These are phyloP conservation scores for Nyctanthes arbortristis DNA, from an alignment of 257 asterid species.

Conservation along the genomic window DNA sequence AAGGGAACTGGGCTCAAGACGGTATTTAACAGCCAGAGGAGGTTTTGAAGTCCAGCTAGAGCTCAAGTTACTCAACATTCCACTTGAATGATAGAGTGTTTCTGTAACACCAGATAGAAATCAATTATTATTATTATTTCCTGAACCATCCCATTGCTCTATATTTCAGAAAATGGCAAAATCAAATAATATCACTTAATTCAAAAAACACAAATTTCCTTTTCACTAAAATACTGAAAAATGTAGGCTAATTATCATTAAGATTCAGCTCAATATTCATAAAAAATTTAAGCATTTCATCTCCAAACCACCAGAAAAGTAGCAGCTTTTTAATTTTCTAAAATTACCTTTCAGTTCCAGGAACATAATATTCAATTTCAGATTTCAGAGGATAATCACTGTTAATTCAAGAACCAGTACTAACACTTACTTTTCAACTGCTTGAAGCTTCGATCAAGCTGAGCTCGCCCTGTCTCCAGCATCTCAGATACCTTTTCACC, in stretches of 20 bases:
- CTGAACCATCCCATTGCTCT: background rate
- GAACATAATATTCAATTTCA: background rate
- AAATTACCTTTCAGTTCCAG: too few species aligned
- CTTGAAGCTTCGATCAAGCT: slow-evolving; percentile 84
- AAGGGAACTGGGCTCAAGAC: slow-evolving; percentile 66
- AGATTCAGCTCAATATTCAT: too few species aligned
- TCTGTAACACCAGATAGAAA: slow-evolving; percentile 48
- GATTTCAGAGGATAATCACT: background rate
- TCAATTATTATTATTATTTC: slow-evolving; percentile 3
- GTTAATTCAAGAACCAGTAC: background rate
- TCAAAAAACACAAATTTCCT: too few species aligned
- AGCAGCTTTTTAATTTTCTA: too few species aligned
- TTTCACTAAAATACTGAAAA: background rate
- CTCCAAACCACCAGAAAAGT: too few species aligned
- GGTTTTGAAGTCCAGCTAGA: slow-evolving; percentile 98
- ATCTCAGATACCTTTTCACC: slow-evolving; percentile 91
- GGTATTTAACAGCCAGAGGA: slow-evolving; percentile 88
- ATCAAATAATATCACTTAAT: slow-evolving; percentile 1
- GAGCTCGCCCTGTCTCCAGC: slow-evolving; percentile 89
- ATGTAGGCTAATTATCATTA: background rate
- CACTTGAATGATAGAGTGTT: slow-evolving; percentile 95
- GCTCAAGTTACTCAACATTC: slow-evolving; percentile 88
- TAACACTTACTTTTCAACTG: slow-evolving; percentile 72
- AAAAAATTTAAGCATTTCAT: too few species aligned
- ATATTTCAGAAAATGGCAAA: background rate